phyloP scores from a whole-genome alignment of 1,284 basidiomycete species.

The Cutaneotrichosporon cutaneum region DNA sequence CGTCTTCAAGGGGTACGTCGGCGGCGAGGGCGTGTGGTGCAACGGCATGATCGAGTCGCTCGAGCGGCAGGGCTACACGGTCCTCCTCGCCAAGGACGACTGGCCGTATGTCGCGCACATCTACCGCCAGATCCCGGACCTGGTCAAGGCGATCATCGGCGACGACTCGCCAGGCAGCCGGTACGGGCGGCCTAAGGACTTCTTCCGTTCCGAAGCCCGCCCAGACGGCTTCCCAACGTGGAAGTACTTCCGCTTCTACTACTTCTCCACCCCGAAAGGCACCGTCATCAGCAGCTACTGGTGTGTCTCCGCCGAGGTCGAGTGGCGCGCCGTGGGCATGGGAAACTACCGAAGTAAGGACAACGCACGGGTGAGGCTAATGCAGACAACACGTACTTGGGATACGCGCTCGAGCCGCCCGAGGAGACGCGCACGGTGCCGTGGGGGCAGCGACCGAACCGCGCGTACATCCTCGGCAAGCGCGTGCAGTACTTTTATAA shows the following conservation, averaged over 20 bases:
- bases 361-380: neutral
- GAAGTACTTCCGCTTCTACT: conserved; percentile 33
- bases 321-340: neutral
- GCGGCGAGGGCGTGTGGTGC: conserved; percentile 22
- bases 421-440: conserved; percentile 7
- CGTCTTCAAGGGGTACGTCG: conserved; percentile 12
- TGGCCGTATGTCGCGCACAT: conserved; percentile 30
- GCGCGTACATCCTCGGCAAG: conserved; percentile 31
- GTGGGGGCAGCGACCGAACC: conserved; percentile 19
- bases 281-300: conserved; percentile 27
- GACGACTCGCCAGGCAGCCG: neutral
- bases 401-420: conserved; percentile 19
- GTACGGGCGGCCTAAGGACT: conserved; percentile 7
- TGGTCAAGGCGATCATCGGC: conserved; percentile 28
- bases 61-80: conserved; percentile 30
- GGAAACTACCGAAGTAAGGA: neutral
- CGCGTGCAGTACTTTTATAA: conserved; percentile 26
- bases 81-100: conserved; percentile 16
- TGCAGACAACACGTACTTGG: conserved; percentile 5
- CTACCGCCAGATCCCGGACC: conserved; percentile 30
- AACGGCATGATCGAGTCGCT: conserved; percentile 14
- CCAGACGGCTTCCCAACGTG: conserved; percentile 32
- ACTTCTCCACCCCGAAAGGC: conserved; percentile 23
- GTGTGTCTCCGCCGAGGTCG: conserved; percentile 17
- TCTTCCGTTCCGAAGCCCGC: conserved; percentile 16